phyloP scores from a whole-genome alignment of 345 rosid genomes.

The Ceriops zippeliana region DNA sequence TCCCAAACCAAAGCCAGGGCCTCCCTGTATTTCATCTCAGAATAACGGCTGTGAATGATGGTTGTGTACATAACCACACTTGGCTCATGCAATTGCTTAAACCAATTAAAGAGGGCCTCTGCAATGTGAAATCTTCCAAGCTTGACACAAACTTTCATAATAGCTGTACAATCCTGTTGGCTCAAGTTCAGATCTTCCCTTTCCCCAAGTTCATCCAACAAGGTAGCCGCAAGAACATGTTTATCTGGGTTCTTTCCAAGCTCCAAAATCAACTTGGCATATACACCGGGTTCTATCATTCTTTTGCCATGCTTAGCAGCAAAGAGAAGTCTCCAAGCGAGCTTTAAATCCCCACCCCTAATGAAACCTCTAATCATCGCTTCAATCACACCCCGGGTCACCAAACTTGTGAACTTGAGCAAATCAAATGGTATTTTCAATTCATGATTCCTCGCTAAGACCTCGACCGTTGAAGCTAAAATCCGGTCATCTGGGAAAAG shows the following conservation, averaged over 20 bases:
- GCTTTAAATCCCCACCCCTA: conserved; percentile 56
- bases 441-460: conserved; percentile 57
- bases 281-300: conserved; percentile 54
- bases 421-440: conserved; percentile 54
- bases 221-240: conserved; percentile 33
- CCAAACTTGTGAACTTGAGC: conserved; percentile 44
- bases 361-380: conserved; percentile 77
- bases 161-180: conserved; percentile 71
- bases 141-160: conserved; percentile 79
- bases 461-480: conserved; percentile 66
- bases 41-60: conserved; percentile 58
- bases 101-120: conserved; percentile 46
- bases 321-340: conserved; percentile 66
- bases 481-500: conserved; percentile 66
- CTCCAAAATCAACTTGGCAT: conserved; percentile 70
- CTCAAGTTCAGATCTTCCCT: conserved; percentile 61
- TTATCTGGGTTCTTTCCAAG: conserved; percentile 76
- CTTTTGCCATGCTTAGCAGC: conserved; percentile 51
- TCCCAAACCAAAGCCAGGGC: conserved; percentile 37
- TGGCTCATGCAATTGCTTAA: conserved; percentile 46
- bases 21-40: conserved; percentile 56
- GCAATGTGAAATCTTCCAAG: conserved; percentile 33
- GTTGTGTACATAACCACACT: conserved; percentile 64
- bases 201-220: conserved; percentile 62
- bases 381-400: conserved; percentile 66